These are phyloP conservation scores for Gracilaria caudata DNA, from an alignment of 23 red algal species.

Conservation along the genomic window DNA sequence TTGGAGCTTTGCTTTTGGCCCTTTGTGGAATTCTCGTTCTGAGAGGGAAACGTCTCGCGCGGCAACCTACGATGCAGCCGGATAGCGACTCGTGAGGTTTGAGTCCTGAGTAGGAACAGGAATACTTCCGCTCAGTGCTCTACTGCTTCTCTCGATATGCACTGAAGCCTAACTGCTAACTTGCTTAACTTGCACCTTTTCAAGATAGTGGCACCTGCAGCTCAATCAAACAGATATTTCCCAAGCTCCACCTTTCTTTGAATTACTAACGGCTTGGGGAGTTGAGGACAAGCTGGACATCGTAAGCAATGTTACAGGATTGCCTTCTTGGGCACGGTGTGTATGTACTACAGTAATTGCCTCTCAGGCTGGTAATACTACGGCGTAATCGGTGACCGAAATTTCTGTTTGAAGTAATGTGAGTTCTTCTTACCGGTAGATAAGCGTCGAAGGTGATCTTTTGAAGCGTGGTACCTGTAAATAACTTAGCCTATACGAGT, in stretches of 20 bases:
- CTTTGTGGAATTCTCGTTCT: slow-evolving; percentile 51
- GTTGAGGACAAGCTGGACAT: background rate
- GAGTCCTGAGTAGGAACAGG: background rate
- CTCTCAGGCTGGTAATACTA: background rate
- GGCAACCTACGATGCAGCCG: slow-evolving; percentile 11
- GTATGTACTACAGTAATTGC: background rate
- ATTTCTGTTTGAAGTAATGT: background rate
- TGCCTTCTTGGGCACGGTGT: background rate
- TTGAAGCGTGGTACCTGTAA: background rate
- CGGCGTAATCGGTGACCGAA: background rate
- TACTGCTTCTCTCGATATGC: background rate
- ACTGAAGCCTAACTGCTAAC: background rate
- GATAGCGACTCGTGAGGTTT: background rate
- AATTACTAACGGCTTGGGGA: background rate
- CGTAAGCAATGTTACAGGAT: background rate
- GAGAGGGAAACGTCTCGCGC: slow-evolving; percentile 60
- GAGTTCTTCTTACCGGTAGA: background rate
- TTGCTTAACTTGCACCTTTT: background rate
- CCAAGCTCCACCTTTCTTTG: background rate
- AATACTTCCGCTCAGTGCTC: too few relatives aligned
- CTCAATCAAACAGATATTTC: background rate
- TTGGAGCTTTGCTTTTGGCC: slow-evolving; percentile 48
- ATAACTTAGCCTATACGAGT: background rate
- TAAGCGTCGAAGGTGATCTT: background rate
- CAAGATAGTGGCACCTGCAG: background rate